Conservation (phyloP, 306 rosid species). For the Prunus dulcis region DNA sequence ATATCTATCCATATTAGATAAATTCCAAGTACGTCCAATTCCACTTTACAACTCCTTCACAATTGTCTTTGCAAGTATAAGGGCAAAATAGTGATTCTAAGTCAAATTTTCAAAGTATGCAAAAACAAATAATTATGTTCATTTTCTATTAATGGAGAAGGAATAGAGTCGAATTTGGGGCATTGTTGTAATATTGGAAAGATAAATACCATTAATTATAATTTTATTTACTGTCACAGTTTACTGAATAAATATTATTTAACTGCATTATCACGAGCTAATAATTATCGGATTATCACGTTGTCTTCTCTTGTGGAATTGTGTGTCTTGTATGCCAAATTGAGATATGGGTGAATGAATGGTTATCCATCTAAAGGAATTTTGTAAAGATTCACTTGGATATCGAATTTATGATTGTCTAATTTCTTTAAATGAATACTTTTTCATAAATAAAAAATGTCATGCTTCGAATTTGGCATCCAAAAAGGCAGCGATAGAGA, state of each 20-base stretch:
- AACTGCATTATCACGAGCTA: neutral
- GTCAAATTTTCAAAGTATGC: neutral
- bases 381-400: neutral
- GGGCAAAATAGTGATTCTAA: neutral
- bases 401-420: neutral
- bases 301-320: neutral
- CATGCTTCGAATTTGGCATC: neutral
- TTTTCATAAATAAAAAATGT: neutral
- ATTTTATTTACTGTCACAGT: too few relatives aligned
- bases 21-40: neutral
- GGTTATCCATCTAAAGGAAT: neutral
- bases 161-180: neutral
- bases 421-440: neutral
- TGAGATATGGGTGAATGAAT: neutral
- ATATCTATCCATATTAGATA: neutral
- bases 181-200: neutral
- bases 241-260: neutral
- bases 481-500: neutral
- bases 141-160: too few relatives aligned
- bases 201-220: too few relatives aligned
- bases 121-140: neutral
- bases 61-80: neutral
- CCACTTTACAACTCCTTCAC: neutral
- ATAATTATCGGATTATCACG: neutral
- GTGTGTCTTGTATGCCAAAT: neutral